Conservation (phyloP, 208 protist species). For the Acanthamoeba triangularis region DNA sequence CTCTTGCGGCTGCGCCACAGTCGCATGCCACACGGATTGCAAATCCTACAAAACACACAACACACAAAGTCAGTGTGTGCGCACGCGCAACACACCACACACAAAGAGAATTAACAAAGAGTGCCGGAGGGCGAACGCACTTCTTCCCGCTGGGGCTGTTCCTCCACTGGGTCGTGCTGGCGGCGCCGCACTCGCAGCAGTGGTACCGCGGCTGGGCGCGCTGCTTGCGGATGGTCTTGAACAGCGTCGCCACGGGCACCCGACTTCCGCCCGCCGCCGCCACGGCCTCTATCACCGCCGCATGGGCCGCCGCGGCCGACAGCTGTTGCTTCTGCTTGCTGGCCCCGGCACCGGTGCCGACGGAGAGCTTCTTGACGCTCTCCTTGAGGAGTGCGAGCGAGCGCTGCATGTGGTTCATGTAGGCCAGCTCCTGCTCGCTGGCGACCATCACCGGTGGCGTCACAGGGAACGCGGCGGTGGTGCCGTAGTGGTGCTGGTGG, state of each 20-base stretch:
- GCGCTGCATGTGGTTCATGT: constrained; percentile 10
- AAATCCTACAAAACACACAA: neutral
- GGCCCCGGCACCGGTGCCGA: neutral
- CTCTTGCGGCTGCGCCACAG: constrained; percentile 48
- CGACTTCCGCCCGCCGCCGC: neutral
- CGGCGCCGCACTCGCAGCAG: constrained; percentile 11
- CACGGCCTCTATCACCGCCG: constrained; percentile 8
- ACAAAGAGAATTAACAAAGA: too few species aligned
- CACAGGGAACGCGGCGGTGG: neutral
- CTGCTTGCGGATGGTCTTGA: constrained; percentile 66
- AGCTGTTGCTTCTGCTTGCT: neutral
- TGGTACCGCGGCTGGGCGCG: neutral
- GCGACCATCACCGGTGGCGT: neutral
- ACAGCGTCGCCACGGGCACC: constrained; percentile 26
- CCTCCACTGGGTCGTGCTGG: constrained; percentile 46
- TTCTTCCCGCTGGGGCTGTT: constrained; percentile 25
- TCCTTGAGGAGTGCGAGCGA: constrained; percentile 3
- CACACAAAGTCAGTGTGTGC: neutral
- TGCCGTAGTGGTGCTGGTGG: neutral
- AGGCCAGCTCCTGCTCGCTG: neutral
- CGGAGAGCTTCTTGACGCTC: neutral
- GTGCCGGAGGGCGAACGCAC: neutral
- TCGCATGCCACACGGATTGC: constrained; percentile 47
- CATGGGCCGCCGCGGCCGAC: neutral
- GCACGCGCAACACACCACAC: neutral